These are phyloP conservation scores for Thuja plicata DNA, from an alignment of 83 land plant genomes.

Conservation along the genomic window DNA sequence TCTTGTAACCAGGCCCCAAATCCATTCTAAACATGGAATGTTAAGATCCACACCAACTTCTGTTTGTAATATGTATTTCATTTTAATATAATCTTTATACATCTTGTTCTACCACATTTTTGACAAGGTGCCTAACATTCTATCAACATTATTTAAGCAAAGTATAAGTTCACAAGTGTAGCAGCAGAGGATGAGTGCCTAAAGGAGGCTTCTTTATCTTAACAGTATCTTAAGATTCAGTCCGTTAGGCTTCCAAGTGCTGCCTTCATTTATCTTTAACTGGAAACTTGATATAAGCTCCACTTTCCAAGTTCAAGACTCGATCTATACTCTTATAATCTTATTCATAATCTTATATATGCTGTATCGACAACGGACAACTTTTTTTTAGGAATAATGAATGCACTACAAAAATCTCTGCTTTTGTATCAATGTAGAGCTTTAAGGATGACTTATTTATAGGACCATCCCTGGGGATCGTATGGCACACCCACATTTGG, in stretches of 20 bases:
- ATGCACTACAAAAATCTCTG: background rate
- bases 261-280: too few relatives aligned
- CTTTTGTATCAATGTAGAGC: background rate
- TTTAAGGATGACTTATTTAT: background rate
- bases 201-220: background rate
- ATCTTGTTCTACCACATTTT: background rate
- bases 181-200: background rate
- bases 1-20: background rate
- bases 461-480: too few relatives aligned
- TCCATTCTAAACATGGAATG: background rate
- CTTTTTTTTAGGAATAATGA: background rate
- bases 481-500: too few relatives aligned
- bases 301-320: background rate
- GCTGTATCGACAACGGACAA: background rate
- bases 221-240: too few relatives aligned
- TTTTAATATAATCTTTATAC: background rate
- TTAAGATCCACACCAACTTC: background rate
- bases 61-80: background rate
- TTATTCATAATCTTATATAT: background rate
- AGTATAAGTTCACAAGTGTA: background rate
- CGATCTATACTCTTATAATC: background rate
- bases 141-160: background rate
- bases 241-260: too few relatives aligned
- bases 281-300: background rate
- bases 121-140: background rate